Conservation (phyloP, 2,329 filamentous ascomycete species). For the Harringtonia lauricola region DNA sequence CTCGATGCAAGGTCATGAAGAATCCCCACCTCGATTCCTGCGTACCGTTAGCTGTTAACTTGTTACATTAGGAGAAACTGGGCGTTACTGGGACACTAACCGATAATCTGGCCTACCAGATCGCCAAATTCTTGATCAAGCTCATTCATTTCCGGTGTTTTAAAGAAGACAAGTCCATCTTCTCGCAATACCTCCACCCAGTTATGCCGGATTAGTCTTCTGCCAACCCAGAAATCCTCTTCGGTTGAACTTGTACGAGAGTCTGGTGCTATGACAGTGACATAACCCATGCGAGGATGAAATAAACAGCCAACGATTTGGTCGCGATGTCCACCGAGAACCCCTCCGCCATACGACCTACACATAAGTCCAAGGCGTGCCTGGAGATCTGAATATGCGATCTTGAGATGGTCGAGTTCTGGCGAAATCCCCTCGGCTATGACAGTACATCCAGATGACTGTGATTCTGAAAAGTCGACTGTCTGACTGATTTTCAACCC, state of each 20-base stretch:
- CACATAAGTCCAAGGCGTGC: constrained; percentile 60
- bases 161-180: constrained; percentile 68
- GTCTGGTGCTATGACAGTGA: constrained; percentile 62
- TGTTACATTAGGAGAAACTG: neutral
- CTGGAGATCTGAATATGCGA: constrained; percentile 67
- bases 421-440: constrained; percentile 62
- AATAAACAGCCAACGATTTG: constrained; percentile 69
- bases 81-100: constrained; percentile 32
- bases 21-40: constrained; percentile 64
- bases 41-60: constrained; percentile 41
- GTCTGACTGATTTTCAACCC: constrained; percentile 31
- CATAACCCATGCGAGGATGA: constrained; percentile 83
- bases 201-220: no score
- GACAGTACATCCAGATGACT: constrained; percentile 58
- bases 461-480: constrained; percentile 71
- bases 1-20: constrained; percentile 63
- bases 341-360: constrained; percentile 45
- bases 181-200: constrained; percentile 76
- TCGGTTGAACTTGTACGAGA: no score
- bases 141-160: constrained; percentile 69
- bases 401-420: constrained; percentile 68
- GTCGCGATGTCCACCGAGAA: constrained; percentile 47
- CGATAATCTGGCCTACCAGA: constrained; percentile 72
- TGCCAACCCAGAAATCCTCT: no score
- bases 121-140: constrained; percentile 78